Conservation (phyloP, 169 alveolate genomes). For the Plasmodium reichenowi region DNA sequence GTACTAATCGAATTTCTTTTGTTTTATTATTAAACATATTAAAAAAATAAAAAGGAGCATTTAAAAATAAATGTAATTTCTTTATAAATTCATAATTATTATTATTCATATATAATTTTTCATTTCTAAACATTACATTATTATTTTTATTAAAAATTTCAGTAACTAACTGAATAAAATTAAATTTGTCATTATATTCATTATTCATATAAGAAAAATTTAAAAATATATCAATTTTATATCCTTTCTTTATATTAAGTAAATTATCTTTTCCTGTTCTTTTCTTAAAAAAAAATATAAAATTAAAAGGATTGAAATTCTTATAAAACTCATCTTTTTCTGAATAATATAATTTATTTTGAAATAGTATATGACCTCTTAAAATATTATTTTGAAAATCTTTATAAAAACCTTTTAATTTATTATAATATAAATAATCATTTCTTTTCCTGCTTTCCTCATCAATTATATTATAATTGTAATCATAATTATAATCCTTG, state of each 20-base stretch:
- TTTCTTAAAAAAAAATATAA: not conserved
- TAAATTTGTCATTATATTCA: slow-evolving; percentile 48
- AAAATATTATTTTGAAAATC: slow-evolving; percentile 50
- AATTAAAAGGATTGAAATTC: slow-evolving; percentile 24
- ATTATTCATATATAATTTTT: slow-evolving; percentile 58
- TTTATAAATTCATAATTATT: slow-evolving; percentile 52
- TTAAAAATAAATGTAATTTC: slow-evolving; percentile 58
- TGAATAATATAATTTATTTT: slow-evolving; percentile 1
- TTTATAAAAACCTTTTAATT: slow-evolving; percentile 23
- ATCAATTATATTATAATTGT: not conserved
- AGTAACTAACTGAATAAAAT: slow-evolving; percentile 43
- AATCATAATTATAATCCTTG: not conserved
- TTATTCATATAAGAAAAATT: slow-evolving; percentile 56
- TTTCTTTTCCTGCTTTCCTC: not conserved
- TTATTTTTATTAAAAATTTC: slow-evolving; percentile 20
- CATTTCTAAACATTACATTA: slow-evolving; percentile 25
- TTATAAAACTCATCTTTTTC: slow-evolving; percentile 13
- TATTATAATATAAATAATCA: slow-evolving; percentile 1
- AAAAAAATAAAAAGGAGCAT: slow-evolving; percentile 63
- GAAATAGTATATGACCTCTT: slow-evolving; percentile 54
- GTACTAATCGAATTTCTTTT: slow-evolving; percentile 20
- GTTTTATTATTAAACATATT: slow-evolving; percentile 27
- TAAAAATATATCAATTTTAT: slow-evolving; percentile 51
- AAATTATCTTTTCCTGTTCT: slow-evolving; percentile 10
- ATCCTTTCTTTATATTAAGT: slow-evolving; percentile 49